phyloP scores from a whole-genome alignment of 148 eudicot species.

The Gaultheria prostrata region DNA sequence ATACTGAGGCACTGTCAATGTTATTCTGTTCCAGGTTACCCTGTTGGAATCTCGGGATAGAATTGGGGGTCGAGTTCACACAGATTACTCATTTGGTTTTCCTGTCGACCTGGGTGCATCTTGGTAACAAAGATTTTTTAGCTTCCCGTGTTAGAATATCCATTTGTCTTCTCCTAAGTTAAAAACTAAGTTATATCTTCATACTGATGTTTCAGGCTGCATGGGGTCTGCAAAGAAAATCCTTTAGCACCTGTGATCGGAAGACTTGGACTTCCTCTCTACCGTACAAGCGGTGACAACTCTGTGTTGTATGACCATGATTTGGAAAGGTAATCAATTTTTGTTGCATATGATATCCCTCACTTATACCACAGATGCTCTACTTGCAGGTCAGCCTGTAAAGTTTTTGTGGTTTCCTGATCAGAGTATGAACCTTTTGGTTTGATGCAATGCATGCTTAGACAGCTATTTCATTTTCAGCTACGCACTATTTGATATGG shows the following conservation, averaged over 20 bases:
- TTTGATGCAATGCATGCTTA: not conserved
- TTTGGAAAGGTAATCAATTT: conserved; percentile 66
- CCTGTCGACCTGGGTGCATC: conserved; percentile 98
- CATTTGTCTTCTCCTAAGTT: not conserved
- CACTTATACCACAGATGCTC: not conserved
- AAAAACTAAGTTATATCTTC: not conserved
- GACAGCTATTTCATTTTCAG: conserved; percentile 37
- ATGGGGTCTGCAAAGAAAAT: conserved; percentile 94
- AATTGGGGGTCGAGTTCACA: conserved; percentile 94
- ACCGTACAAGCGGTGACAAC: conserved; percentile 96
- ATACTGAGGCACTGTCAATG: not conserved
- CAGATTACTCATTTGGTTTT: conserved; percentile 93
- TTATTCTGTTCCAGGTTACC: conserved; percentile 49
- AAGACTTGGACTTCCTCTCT: conserved; percentile 91
- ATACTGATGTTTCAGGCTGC: conserved; percentile 61
- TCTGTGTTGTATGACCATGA: conserved; percentile 98
- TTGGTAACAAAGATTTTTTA: conserved; percentile 47
- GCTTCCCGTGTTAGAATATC: not conserved
- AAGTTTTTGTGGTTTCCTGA: not conserved
- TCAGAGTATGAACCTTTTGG: not conserved
- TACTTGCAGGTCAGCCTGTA: not conserved
- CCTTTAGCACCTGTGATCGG: conserved; percentile 95
- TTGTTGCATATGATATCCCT: too few relatives aligned
- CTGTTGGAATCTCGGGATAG: conserved; percentile 91
- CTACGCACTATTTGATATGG: conserved; percentile 93